These are phyloP conservation scores for Saccharomycopsis fibuligera DNA, from an alignment of 805 yeast species.

Conservation along the genomic window DNA sequence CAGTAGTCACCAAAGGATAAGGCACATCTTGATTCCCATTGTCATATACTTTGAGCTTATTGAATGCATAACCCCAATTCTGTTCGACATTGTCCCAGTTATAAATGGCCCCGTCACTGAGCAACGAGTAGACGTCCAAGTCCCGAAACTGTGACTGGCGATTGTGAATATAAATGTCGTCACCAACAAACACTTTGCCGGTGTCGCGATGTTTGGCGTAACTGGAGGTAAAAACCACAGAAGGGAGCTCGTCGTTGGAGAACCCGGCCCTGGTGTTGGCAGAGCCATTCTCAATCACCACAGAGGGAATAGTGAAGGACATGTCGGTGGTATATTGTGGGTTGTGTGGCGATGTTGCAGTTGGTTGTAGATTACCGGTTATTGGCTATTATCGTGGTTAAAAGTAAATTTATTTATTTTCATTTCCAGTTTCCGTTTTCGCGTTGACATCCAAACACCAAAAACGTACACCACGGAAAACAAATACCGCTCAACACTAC, in stretches of 20 bases:
- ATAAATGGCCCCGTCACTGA: conserved; percentile 44
- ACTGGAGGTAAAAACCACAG: conserved; percentile 48
- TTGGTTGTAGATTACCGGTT: too few relatives aligned
- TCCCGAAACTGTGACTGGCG: conserved; percentile 8
- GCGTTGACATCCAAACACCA: not conserved
- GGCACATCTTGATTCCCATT: conserved; percentile 4
- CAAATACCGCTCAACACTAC: too few relatives aligned
- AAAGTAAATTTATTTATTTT: too few relatives aligned
- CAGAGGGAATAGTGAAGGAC: conserved; percentile 39
- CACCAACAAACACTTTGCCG: conserved; percentile 38
- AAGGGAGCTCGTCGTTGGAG: conserved; percentile 58
- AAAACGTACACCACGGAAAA: not conserved
- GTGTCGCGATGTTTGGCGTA: conserved; percentile 36
- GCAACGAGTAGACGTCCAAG: conserved; percentile 17
- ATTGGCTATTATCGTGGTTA: too few relatives aligned
- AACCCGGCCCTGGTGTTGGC: conserved; percentile 63
- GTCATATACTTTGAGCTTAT: conserved; percentile 38
- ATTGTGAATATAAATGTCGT: conserved; percentile 35
- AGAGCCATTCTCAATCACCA: conserved; percentile 67
- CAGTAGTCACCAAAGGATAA: conserved; percentile 37
- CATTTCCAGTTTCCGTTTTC: too few relatives aligned
- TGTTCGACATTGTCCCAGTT: conserved; percentile 66
- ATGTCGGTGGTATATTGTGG: too few relatives aligned
- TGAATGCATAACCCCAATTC: conserved; percentile 64
- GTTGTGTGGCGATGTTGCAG: too few relatives aligned